Evolutionary conservation across 805 yeast genomes (phyloP), one percentile per base, ranked within the genome.

Genomic region (Cyberlindnera euphorbiiphila): DNA sequence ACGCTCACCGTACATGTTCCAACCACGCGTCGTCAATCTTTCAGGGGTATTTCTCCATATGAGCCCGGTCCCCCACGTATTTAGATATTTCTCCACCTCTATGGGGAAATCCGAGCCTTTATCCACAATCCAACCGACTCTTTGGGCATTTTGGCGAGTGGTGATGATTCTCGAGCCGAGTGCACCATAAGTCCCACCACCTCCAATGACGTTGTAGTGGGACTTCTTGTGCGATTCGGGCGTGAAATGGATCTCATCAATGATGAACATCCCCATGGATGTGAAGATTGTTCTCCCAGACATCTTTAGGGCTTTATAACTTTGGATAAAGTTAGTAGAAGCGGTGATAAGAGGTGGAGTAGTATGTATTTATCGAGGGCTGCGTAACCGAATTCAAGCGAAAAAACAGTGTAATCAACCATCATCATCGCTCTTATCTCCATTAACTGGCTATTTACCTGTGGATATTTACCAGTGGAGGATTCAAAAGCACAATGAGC

Each of bases 261-360:
- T 72, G 51, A 91, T 87, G 61, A 87, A 83, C 86, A 89, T 81
- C 31, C 96, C 98, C 66, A 85, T 66, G 1, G 94, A 72, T 15
- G 82, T 69, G 52, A 85, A 72, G 9, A 72, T 17, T 3, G 37
- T 35, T 11, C n/a, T 15, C 22, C n/a, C n/a, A n/a, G n/a, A n/a
- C n/a, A n/a, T n/a, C n/a, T n/a, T n/a, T n/a, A n/a, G n/a, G n/a
- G n/a, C n/a, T n/a, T n/a, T n/a, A n/a, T n/a, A n/a, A n/a, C n/a
- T n/a, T n/a, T n/a, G n/a, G n/a, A n/a, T n/a, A n/a, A n/a, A n/a
- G n/a, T n/a, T n/a, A n/a, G n/a, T n/a, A n/a, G n/a, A n/a, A n/a
- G n/a, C n/a, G n/a, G n/a, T n/a, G 27, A 25, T 25, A 25, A 25
- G 27, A 12, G 13, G 13, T 12, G 27, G n/a, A n/a, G 10, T 17